These are phyloP conservation scores for Gaillardinia entomophila DNA, from an alignment of 805 yeast species.

Conservation along the genomic window DNA sequence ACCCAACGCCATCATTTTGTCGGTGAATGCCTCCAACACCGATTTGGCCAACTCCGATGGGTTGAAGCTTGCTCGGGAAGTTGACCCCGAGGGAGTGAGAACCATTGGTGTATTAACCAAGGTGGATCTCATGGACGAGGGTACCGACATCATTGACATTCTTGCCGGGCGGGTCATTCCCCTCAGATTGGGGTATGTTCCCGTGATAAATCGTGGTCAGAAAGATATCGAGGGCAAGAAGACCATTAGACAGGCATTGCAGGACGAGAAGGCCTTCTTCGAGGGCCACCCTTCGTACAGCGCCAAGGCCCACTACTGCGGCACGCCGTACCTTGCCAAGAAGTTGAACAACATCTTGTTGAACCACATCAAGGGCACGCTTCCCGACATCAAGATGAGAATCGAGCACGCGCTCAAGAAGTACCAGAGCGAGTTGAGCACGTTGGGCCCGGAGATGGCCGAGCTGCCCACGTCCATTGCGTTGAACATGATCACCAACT, in stretches of 20 bases:
- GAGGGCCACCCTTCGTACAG: slow-evolving; percentile 88
- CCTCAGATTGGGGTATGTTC: slow-evolving; percentile 90
- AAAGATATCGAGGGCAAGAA: slow-evolving; percentile 87
- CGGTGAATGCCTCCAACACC: slow-evolving; percentile 83
- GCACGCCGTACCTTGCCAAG: slow-evolving; percentile 95
- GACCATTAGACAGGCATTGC: slow-evolving; percentile 81
- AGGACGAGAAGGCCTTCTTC: slow-evolving; percentile 74
- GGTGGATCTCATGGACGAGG: slow-evolving; percentile 95
- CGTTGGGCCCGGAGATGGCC: slow-evolving; percentile 83
- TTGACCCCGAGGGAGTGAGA: slow-evolving; percentile 93
- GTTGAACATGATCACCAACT: slow-evolving; percentile 84
- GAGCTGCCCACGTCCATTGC: slow-evolving; percentile 89
- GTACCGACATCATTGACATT: slow-evolving; percentile 95
- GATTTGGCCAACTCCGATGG: slow-evolving; percentile 98
- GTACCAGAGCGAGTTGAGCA: slow-evolving; percentile 67
- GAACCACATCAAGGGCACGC: slow-evolving; percentile 62
- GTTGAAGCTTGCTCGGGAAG: slow-evolving; percentile 91
- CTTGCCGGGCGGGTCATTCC: slow-evolving; percentile 95
- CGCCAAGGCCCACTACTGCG: slow-evolving; percentile 92
- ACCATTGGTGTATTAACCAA: slow-evolving; percentile 96
- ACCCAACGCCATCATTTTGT: slow-evolving; percentile 90
- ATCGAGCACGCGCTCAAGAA: slow-evolving; percentile 76
- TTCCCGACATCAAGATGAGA: slow-evolving; percentile 88
- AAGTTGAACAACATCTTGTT: slow-evolving; percentile 82
- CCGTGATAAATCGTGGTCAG: slow-evolving; percentile 91